Conservation (phyloP, 1,284 basidiomycete species). For the Pseudozyma sp. region DNA sequence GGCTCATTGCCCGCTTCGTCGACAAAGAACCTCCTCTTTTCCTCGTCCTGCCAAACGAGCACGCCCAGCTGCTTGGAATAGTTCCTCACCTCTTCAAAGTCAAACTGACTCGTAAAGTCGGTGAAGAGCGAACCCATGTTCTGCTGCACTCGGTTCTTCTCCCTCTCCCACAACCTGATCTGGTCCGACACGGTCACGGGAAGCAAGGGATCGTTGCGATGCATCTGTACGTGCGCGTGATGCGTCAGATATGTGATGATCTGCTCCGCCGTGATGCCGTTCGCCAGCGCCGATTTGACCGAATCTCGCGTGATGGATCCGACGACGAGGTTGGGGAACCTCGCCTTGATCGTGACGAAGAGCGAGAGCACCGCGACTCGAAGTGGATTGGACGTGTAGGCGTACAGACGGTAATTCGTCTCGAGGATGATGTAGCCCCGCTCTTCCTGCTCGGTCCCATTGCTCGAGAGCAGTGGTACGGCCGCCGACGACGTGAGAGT, state of each 20-base stretch:
- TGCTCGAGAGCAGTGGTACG: conserved; percentile 49
- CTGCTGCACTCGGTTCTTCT: conserved; percentile 83
- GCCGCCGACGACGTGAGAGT: conserved; percentile 83
- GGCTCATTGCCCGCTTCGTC: conserved; percentile 75
- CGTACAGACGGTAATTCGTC: conserved; percentile 98
- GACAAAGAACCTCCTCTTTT: conserved; percentile 84
- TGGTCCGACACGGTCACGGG: conserved; percentile 98
- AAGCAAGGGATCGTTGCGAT: conserved; percentile 88
- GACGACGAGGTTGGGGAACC: conserved; percentile 95
- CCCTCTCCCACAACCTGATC: conserved; percentile 96
- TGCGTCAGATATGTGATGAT: conserved; percentile 94
- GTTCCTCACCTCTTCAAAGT: conserved; percentile 86
- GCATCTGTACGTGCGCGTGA: conserved; percentile 98
- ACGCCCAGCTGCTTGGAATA: conserved; percentile 86
- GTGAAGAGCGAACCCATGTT: conserved; percentile 77
- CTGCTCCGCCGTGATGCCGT: conserved; percentile 96
- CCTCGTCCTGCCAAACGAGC: conserved; percentile 80
- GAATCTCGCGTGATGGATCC: conserved; percentile 94
- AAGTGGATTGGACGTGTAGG: conserved; percentile 95
- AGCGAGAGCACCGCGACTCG: conserved; percentile 96
- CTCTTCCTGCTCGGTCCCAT: conserved; percentile 70
- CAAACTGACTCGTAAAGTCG: conserved; percentile 83
- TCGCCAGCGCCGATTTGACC: conserved; percentile 90
- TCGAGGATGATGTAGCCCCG: conserved; percentile 91
- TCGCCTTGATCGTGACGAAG: conserved; percentile 89